Base-by-base conservation (phyloP, 192 early-diverging fungal genomes). In the Podila epicladia region DNA sequence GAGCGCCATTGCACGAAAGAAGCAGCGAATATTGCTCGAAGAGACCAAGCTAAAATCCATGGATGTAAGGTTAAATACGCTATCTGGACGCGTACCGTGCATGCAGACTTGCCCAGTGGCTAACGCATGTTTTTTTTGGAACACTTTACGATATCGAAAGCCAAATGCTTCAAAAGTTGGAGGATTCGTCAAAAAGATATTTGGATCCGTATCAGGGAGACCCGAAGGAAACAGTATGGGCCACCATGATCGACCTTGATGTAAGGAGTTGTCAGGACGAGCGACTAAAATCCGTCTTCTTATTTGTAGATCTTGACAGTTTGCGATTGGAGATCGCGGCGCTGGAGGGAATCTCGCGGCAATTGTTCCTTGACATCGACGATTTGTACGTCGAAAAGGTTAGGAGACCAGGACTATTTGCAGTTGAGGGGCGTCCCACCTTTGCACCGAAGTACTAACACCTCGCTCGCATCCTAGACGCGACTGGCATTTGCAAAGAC, bases 361-460 rank as follows among this genome's bases (percentile, higher is more conserved):
- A 93, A 59, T 67, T 97, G 31, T 92, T 92, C 77, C 63, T 87
- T 26, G 95, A 96, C 66, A 87, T 97, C 53, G 96, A 98, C 53
- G 87, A 93, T 28, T 85, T 96, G 72, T 90, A 95, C 49, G 72
- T 87, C n/a, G 96, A 97, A 73, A 82, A 84, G 76, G 91, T 92
- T 72, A 13, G 62, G 9, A 19, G 29, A 55, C 5, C n/a, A 38
- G 24, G 45, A 41, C 33, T 61, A 65, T 33, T 45, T 51, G 7
- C 20, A 26, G 8, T 13, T 24, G 3, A 32, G 20, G 32, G 1
- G 3, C 20, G 12, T 32, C 9, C 8, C 3, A 22, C 24, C 5
- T 7, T 13, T 31, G 9, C 11, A 31, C n/a, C 22, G 6, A 57
- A 13, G 22, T 57, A 48, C 51, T 35, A 41, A 65, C 9, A 32